Percentiles rank a stretch among this genome's conserved stretches.
Conservation (phyloP, 2,329 filamentous ascomycete genomes). For the Xylaria digitata region DNA sequence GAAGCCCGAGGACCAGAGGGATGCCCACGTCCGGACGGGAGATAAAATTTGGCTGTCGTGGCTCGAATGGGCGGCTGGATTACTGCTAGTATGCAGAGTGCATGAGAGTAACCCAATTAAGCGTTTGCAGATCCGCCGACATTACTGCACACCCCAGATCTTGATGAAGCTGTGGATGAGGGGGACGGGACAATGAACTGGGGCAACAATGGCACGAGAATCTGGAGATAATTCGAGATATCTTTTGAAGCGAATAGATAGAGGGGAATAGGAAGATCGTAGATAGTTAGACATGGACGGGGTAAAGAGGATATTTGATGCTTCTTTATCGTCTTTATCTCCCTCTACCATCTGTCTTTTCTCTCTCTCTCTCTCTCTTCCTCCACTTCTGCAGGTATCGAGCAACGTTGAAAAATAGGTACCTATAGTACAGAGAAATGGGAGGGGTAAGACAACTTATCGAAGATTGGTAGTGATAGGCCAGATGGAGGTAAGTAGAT, state of each 20-base stretch:
- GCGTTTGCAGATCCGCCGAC: slow-evolving; percentile 49
- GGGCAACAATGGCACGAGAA: slow-evolving; percentile 10
- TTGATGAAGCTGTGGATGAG: slow-evolving; percentile 32
- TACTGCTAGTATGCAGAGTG: slow-evolving; percentile 51
- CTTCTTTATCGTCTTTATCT: neutral
- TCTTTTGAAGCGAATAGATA: neutral
- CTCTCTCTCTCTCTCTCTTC: no score
- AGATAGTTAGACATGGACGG: neutral
- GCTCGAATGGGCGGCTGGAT: slow-evolving; percentile 52
- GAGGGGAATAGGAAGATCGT: neutral
- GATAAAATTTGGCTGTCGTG: slow-evolving; percentile 51
- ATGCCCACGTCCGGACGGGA: slow-evolving; percentile 52
- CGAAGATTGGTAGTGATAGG: neutral
- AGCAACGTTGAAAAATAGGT: neutral
- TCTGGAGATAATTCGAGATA: slow-evolving; percentile 12
- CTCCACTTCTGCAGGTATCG: neutral
- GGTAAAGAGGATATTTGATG: neutral
- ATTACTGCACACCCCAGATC: slow-evolving; percentile 41
- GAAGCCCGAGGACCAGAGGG: slow-evolving; percentile 43
- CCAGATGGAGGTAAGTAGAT: neutral
- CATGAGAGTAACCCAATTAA: slow-evolving; percentile 52
- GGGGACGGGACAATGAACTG: slow-evolving; percentile 19
- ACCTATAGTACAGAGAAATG: no score
- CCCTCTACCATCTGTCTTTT: neutral
- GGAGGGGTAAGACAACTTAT: neutral